Conservation (phyloP, 2,329 filamentous ascomycete species). For the Alternaria ethzedia region DNA sequence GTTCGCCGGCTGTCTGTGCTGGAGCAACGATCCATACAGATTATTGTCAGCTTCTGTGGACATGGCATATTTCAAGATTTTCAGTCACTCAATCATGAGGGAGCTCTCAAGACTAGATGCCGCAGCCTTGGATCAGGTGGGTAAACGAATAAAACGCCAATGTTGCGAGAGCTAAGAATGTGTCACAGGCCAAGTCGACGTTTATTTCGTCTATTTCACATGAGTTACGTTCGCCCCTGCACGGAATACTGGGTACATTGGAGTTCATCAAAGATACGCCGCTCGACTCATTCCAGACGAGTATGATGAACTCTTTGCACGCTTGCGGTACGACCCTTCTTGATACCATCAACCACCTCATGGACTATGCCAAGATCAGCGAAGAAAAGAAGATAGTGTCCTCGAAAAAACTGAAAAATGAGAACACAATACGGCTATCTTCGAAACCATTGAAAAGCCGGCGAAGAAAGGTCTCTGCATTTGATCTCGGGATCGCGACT, state of each 20-base stretch:
- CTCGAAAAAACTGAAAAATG: conserved; percentile 40
- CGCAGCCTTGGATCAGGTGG: conserved; percentile 46
- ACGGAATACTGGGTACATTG: conserved; percentile 51
- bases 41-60: conserved; percentile 39
- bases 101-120: conserved; percentile 63
- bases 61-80: conserved; percentile 44
- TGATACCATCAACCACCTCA: conserved; percentile 50
- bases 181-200: conserved; percentile 53
- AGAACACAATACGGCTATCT: conserved; percentile 34
- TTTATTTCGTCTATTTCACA: conserved; percentile 61
- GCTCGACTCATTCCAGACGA: conserved; percentile 50
- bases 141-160: neutral
- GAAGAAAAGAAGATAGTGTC: conserved; percentile 44
- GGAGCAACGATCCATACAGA: conserved; percentile 39
- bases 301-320: conserved; percentile 53
- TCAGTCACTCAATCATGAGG: conserved; percentile 60
- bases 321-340: conserved; percentile 58
- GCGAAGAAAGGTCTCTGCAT: conserved; percentile 20
- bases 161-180: neutral
- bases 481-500: conserved; percentile 27
- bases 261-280: conserved; percentile 57
- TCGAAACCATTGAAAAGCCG: conserved; percentile 40
- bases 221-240: conserved; percentile 57
- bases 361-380: conserved; percentile 40
- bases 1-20: conserved; percentile 46